Evolutionary conservation across 2,329 filamentous ascomycete species (phyloP).

Genomic region (Fusarium sp.): DNA sequence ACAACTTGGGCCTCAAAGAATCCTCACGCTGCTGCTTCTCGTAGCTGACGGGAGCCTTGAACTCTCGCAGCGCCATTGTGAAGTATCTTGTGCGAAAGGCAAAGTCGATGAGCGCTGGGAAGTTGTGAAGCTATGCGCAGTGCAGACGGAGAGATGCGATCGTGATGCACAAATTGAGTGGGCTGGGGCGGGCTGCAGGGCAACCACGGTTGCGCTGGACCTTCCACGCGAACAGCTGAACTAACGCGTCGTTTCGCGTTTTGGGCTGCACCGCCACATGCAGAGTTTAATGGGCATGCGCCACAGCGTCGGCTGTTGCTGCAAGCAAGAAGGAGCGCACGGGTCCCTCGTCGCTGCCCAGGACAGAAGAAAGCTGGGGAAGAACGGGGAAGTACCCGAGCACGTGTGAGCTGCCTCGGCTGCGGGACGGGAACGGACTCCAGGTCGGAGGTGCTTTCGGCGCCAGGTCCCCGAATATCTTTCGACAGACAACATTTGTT

Average conservation of each 20-base stretch:
- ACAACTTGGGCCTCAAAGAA: slow-evolving; percentile 4
- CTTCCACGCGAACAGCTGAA: slow-evolving; percentile 12
- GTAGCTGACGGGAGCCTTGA: slow-evolving; percentile 86
- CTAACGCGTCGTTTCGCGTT: slow-evolving; percentile 53
- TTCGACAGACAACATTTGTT: slow-evolving; percentile 22
- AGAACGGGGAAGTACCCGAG: slow-evolving; percentile 45
- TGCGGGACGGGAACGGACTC: slow-evolving; percentile 37
- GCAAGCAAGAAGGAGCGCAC: neutral
- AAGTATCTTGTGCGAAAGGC: slow-evolving; percentile 35
- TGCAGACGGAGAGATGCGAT: slow-evolving; percentile 35
- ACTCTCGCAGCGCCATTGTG: slow-evolving; percentile 87
- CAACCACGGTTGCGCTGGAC: slow-evolving; percentile 37
- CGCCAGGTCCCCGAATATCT: slow-evolving; percentile 17
- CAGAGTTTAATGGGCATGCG: slow-evolving; percentile 44
- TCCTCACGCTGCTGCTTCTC: slow-evolving; percentile 82
- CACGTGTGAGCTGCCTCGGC: slow-evolving; percentile 54
- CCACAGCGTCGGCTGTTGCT: slow-evolving; percentile 29
- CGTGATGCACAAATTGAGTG: slow-evolving; percentile 49
- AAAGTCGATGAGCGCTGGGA: slow-evolving; percentile 30
- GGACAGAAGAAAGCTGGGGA: slow-evolving; percentile 15
- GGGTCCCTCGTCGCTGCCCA: neutral
- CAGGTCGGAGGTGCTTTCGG: slow-evolving; percentile 37
- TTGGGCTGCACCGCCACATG: slow-evolving; percentile 44
- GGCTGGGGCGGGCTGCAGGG: slow-evolving; percentile 48
- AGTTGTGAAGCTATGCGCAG: slow-evolving; percentile 24